These are phyloP conservation scores for Ophiobolus disseminans DNA, from an alignment of 2,329 filamentous ascomycete species.

Conservation along the genomic window DNA sequence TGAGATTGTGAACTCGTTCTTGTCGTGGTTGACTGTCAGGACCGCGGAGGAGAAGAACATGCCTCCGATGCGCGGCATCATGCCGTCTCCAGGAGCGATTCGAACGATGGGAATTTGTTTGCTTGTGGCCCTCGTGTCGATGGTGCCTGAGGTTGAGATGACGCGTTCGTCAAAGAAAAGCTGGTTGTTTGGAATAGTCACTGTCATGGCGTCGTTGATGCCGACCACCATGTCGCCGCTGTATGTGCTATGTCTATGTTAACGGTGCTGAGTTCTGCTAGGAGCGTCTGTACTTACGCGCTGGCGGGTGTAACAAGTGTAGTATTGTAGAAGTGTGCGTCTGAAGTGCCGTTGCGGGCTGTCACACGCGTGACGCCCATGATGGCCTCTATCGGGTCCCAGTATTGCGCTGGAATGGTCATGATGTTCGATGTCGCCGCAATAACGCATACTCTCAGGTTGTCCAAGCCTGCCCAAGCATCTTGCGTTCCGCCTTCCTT, in stretches of 20 bases:
- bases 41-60: conserved; percentile 14
- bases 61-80: conserved; percentile 14
- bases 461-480: conserved; percentile 1
- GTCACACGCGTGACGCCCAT: conserved; percentile 5
- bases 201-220: conserved; percentile 1
- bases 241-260: conserved; percentile 1
- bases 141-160: conserved; percentile 1
- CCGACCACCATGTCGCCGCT: conserved; percentile 3
- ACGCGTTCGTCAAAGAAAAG: conserved; percentile 13
- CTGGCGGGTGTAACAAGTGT: conserved; percentile 4
- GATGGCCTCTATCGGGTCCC: conserved; percentile 8
- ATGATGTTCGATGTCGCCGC: conserved; percentile 10
- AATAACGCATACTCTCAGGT: conserved; percentile 9
- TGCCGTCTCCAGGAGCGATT: conserved; percentile 1
- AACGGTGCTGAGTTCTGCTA: background rate
- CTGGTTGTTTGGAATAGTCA: conserved; percentile 11
- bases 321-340: conserved; percentile 7
- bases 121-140: background rate
- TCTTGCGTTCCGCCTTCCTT: background rate
- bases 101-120: conserved; percentile 11
- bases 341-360: conserved; percentile 4
- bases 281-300: background rate
- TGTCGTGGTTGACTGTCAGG: conserved; percentile 14
- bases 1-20: conserved; percentile 12
- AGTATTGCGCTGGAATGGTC: conserved; percentile 6